These are phyloP conservation scores for Phytophthora cryptogea DNA, from an alignment of 352 stramenopile species.

Conservation along the genomic window DNA sequence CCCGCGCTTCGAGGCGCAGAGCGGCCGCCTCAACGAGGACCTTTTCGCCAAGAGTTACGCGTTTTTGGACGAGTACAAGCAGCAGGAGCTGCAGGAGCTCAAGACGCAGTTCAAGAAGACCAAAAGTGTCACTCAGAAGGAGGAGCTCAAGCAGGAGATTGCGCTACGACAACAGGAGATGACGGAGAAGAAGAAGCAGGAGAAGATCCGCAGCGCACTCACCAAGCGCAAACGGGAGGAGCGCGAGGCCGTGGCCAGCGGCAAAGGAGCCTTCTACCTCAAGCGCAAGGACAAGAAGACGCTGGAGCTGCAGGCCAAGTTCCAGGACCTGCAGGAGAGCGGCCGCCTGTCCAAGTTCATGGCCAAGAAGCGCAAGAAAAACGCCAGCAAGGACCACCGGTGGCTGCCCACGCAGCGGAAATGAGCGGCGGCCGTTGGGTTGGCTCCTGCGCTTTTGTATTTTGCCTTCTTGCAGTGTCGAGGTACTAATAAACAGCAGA, in stretches of 20 bases:
- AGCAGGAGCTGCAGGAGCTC: constrained; percentile 85
- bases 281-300: constrained; percentile 94
- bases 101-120: constrained; percentile 76
- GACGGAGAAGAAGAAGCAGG: constrained; percentile 73
- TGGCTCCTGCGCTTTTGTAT: constrained; percentile 7
- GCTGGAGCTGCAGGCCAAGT: constrained; percentile 90
- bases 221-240: constrained; percentile 88
- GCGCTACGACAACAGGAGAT: constrained; percentile 72
- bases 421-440: constrained; percentile 14
- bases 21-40: constrained; percentile 88
- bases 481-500: constrained; percentile 29
- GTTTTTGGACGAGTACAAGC: constrained; percentile 91
- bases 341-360: constrained; percentile 93
- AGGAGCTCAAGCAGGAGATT: constrained; percentile 83
- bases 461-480: constrained; percentile 15
- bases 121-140: constrained; percentile 71
- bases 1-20: constrained; percentile 87
- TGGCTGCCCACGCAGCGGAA: constrained; percentile 90
- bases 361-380: constrained; percentile 94
- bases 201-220: constrained; percentile 69
- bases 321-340: constrained; percentile 87
- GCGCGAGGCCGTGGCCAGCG: constrained; percentile 84
- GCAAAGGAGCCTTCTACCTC: constrained; percentile 92
- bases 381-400: constrained; percentile 92
- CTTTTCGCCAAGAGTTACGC: constrained; percentile 88